A percentile compares a stretch with the other conserved stretches of the same genome.
phyloP scores from a whole-genome alignment of 306 rosid genomes.

The Dryas octopetala region DNA sequence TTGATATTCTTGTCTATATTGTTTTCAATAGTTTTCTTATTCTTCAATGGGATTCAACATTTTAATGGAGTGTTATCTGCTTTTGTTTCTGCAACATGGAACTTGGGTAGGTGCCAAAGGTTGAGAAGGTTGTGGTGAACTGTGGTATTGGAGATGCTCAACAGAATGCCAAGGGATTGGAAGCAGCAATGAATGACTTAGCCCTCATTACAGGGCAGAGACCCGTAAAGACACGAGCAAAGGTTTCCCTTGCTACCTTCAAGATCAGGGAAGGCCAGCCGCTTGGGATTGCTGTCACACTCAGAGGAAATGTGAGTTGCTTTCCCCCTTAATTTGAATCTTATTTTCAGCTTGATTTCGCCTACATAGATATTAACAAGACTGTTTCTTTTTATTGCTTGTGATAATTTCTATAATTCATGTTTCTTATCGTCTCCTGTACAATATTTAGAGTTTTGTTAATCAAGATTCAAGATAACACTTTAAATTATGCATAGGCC shows the following conservation, averaged over 20 bases:
- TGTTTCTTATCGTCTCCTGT: constrained; percentile 1
- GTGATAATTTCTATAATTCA: not conserved
- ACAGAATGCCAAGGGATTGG: constrained; percentile 93
- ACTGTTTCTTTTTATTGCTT: not conserved
- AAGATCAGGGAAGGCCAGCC: constrained; percentile 99
- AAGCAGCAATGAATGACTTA: constrained; percentile 80
- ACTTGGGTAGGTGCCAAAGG: constrained; percentile 73
- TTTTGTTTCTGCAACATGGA: constrained; percentile 28
- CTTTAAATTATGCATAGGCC: not conserved
- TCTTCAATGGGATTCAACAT: not conserved
- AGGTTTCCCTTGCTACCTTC: constrained; percentile 78
- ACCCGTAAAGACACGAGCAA: constrained; percentile 89
- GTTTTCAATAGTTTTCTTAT: not conserved
- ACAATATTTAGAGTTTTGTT: not conserved
- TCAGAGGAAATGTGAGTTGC: constrained; percentile 79
- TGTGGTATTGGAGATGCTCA: constrained; percentile 99
- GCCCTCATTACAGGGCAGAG: constrained; percentile 88
- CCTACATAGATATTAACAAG: not conserved
- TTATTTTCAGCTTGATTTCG: not conserved
- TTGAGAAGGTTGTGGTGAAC: constrained; percentile 88
- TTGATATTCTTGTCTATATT: not conserved
- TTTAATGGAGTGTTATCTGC: constrained; percentile 3
- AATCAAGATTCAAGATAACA: not conserved
- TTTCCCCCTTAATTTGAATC: constrained; percentile 5
- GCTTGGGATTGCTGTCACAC: constrained; percentile 93